Base-by-base conservation (phyloP, 176 grass and related monocot genomes). In the Oryza rufipogon region DNA sequence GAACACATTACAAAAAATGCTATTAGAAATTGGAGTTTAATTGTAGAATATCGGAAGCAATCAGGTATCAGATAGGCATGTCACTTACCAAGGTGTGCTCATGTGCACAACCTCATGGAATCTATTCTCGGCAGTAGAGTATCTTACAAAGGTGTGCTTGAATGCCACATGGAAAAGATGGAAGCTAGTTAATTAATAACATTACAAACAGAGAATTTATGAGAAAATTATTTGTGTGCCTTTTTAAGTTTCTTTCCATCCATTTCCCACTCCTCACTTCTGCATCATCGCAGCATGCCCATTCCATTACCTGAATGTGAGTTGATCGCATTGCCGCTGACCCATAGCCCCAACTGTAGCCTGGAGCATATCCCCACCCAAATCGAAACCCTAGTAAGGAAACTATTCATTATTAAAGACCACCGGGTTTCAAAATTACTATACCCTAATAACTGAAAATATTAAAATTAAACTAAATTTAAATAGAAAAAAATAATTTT, bases 91-190 rank as follows among this genome's bases (percentile, higher is more conserved):
- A 63, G 58, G 58, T 63, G 58, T 63, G 58, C 58, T 63, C 58
- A 63, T 63, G 19, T 63, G 20, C 58, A 63, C 58, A 63, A 63
- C 17, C 58, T 63, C 20, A 23, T 11, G 58, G 58, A 63, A 63
- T 63, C 20, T 63, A 63, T 63, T 63, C 58, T 63, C 8, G 10
- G 52, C 52, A 20, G 52, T 63, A 23, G 20, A 58, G 54, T 58
- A 58, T 63, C 58, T 63, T 63, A 63, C 58, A 23, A 63, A 63
- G 58, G n/a, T 63, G n/a, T 63, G 58, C n/a, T 63, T 63, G 58
- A 63, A 22, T 13, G n/a, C 19, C 58, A 63, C 58, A 23, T 63
- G 58, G 58, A 63, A 23, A 23, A 63, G 58, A 63, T 63, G 58
- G 58, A 63, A 10, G 42, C 9, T 10, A 44, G 20, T 58, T 63